phyloP scores from a whole-genome alignment of 1,284 basidiomycete species.

The Takashimella tepidaria region DNA sequence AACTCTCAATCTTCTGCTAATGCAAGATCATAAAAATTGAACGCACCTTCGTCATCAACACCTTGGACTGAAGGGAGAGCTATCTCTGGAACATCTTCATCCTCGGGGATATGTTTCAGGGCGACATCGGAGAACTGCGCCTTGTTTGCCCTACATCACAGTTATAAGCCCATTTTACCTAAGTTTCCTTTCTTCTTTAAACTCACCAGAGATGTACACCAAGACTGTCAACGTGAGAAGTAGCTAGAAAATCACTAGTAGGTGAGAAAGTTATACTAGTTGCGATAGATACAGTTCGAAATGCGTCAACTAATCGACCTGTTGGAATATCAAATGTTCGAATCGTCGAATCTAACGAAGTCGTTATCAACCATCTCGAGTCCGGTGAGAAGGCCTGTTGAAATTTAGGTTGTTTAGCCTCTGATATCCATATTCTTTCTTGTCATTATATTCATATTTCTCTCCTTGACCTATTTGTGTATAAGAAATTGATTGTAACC shows the following conservation, averaged over 20 bases:
- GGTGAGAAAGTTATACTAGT: slow-evolving; percentile 91
- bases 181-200: neutral
- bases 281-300: slow-evolving; percentile 82
- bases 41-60: slow-evolving; percentile 56
- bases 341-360: slow-evolving; percentile 84
- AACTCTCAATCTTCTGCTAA: too few relatives aligned
- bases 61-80: slow-evolving; percentile 79
- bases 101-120: slow-evolving; percentile 65
- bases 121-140: slow-evolving; percentile 86
- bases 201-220: slow-evolving; percentile 86
- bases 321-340: slow-evolving; percentile 96
- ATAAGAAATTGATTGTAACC: too few relatives aligned
- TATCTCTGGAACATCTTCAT: slow-evolving; percentile 66
- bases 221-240: slow-evolving; percentile 87
- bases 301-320: slow-evolving; percentile 84
- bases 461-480: too few relatives aligned
- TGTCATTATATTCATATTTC: too few relatives aligned
- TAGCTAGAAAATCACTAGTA: slow-evolving; percentile 91
- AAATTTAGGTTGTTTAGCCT: too few relatives aligned
- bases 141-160: slow-evolving; percentile 71
- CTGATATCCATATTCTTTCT: too few relatives aligned
- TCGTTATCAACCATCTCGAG: slow-evolving; percentile 84
- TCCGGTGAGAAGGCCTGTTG: slow-evolving; percentile 88
- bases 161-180: neutral
- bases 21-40: too few relatives aligned